Base-by-base conservation (phyloP, 106 monocot genomes). In the Xerophyta viscosa region DNA sequence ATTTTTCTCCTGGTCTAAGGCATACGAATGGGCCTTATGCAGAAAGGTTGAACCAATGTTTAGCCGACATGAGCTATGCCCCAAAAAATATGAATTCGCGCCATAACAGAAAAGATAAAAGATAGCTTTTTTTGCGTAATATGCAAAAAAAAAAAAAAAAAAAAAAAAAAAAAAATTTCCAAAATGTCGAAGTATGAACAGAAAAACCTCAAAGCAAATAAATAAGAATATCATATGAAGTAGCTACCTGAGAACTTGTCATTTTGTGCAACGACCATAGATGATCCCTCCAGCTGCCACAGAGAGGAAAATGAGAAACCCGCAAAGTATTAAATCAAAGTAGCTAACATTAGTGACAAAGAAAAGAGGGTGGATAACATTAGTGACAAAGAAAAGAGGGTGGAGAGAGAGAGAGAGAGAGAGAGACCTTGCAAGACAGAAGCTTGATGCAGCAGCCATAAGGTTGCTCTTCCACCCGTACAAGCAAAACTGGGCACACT, bases 401-500 rank as follows among this genome's bases (percentile, higher is more conserved):
- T n/a, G n/a, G n/a, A n/a, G n/a, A n/a, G n/a, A n/a, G n/a, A 20
- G 31, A 56, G 43, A 27, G 41, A 24, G 21, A 37, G 17, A 20
- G 12, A 48, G 31, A 20, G 12, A 93, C 92, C 83, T 88, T 78
- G 69, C 93, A 94, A 43, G 93, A 94, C 42, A 94, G 41, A 39
- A 94, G 88, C 48, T 61, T 54, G 57, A 94, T 94, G 58, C 88
- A 94, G 58, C 88, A 88, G 0, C 93, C 88, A 65, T 52, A 54
- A 12, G 72, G 77, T 53, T 94, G 77, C 71, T 67, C 81, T 28
- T 94, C 93, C 27, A 94, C 93, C 20, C 93, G 65, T 46, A 94
- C 93, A 8, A 88, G 31, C 6, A 94, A 72, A 19, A 94, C 93
- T 20, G 93, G 93, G 57, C 93, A 94, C 20, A 88, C 78, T 71